These are phyloP conservation scores for Monosporascus ibericus DNA, from an alignment of 2,329 filamentous ascomycete species.

Conservation along the genomic window DNA sequence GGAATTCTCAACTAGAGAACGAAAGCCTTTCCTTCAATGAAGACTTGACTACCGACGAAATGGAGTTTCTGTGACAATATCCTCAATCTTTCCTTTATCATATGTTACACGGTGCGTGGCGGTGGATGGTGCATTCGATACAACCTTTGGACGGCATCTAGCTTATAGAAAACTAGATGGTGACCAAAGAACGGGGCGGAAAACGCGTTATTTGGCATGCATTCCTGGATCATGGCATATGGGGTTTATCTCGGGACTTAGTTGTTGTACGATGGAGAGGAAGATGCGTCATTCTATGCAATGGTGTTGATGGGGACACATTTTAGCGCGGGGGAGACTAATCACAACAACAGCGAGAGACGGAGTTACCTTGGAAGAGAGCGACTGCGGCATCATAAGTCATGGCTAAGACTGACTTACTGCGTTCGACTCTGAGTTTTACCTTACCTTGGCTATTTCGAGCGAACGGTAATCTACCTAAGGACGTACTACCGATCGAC, in stretches of 20 bases:
- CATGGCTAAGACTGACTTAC: background rate
- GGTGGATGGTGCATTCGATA: constrained; percentile 23
- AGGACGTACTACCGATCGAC: background rate
- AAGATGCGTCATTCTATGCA: constrained; percentile 10
- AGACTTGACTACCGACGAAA: constrained; percentile 8
- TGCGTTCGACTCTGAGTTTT: background rate
- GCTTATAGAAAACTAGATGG: constrained; percentile 29
- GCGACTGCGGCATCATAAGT: background rate
- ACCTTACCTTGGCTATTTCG: background rate
- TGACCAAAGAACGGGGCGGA: constrained; percentile 28
- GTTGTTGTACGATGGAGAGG: constrained; percentile 27
- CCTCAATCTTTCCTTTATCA: constrained; percentile 20
- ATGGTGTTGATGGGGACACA: constrained; percentile 20
- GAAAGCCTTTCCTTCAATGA: constrained; percentile 5
- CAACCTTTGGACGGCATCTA: constrained; percentile 24
- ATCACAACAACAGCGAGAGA: background rate
- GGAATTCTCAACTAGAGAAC: constrained; percentile 50
- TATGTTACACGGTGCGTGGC: constrained; percentile 19
- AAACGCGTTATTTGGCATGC: constrained; percentile 32
- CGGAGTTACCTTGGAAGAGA: background rate
- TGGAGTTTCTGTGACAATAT: constrained; percentile 24
- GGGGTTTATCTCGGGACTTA: constrained; percentile 20
- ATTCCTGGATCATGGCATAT: constrained; percentile 32
- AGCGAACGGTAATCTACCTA: background rate
- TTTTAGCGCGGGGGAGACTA: background rate